Conservation (phyloP, 768 basidiomycete genomes). For the Sarcodon sp. region DNA sequence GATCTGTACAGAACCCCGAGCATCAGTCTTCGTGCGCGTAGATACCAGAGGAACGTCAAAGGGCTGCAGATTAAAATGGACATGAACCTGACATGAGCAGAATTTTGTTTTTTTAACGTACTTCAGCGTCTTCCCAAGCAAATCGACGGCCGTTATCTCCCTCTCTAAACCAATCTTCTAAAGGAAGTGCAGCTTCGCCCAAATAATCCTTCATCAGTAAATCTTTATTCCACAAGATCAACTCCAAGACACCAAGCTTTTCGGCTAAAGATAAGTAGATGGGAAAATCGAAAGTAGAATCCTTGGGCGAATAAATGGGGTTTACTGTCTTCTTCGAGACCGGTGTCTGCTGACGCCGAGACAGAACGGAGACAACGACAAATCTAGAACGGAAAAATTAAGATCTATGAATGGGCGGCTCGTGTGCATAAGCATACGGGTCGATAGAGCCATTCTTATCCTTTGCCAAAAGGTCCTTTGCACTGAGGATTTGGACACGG, state of each 20-base stretch:
- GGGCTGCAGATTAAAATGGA: slow-evolving; percentile 21
- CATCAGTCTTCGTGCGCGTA: slow-evolving; percentile 29
- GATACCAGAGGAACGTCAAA: slow-evolving; percentile 33
- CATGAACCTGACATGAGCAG: slow-evolving; percentile 3
- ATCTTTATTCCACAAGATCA: slow-evolving; percentile 93
- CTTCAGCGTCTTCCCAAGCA: slow-evolving; percentile 40
- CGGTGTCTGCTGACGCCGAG: slow-evolving; percentile 54
- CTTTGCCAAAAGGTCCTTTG: slow-evolving; percentile 47
- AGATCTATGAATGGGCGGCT: slow-evolving; percentile 1
- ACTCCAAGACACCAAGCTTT: slow-evolving; percentile 61
- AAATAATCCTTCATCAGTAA: slow-evolving; percentile 85
- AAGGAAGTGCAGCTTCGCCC: slow-evolving; percentile 67
- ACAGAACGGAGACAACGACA: slow-evolving; percentile 53
- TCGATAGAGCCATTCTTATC: slow-evolving; percentile 63
- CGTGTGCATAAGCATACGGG: slow-evolving; percentile 39
- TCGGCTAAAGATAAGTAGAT: slow-evolving; percentile 69
- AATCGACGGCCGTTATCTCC: slow-evolving; percentile 19
- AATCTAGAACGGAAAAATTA: slow-evolving; percentile 30
- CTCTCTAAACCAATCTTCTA: slow-evolving; percentile 74
- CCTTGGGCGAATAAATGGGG: slow-evolving; percentile 50
- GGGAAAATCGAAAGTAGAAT: slow-evolving; percentile 85
- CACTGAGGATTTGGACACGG: slow-evolving; percentile 55
- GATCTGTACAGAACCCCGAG: slow-evolving; percentile 41
- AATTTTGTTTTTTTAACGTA: slow-evolving; percentile 46
- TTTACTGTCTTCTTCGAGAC: slow-evolving; percentile 61